Percentiles rank a stretch among this genome's conserved stretches.
phyloP scores from a whole-genome alignment of 2,329 filamentous ascomycete species.

The Xylariaceae sp. region DNA sequence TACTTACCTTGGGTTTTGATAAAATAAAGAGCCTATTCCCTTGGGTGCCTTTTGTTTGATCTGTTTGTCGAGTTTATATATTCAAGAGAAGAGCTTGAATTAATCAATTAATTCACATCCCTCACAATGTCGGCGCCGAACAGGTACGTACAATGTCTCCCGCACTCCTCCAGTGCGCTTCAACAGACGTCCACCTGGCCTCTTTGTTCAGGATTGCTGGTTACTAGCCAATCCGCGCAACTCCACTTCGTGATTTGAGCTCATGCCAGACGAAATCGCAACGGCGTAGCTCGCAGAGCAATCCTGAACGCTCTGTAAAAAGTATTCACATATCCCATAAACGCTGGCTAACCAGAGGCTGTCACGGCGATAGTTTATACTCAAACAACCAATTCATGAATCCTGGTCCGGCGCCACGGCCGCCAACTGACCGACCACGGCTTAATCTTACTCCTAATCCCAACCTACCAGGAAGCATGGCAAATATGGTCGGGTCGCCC shows the following conservation, averaged over 20 bases:
- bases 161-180: conserved; percentile 11
- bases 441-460: conserved; percentile 79
- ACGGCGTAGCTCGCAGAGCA: neutral
- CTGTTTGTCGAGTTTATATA: conserved; percentile 8
- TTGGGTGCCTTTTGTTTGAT: conserved; percentile 22
- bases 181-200: neutral
- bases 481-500: conserved; percentile 76
- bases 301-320: neutral
- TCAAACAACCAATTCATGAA: conserved; percentile 85
- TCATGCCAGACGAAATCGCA: neutral
- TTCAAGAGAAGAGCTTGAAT: neutral
- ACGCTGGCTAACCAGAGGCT: conserved; percentile 17
- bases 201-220: neutral
- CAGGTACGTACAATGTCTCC: conserved; percentile 32
- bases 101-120: conserved; percentile 17
- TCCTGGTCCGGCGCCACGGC: conserved; percentile 89
- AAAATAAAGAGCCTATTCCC: conserved; percentile 30
- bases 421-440: conserved; percentile 82
- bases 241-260: neutral
- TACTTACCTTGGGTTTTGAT: conserved; percentile 27
- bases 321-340: neutral
- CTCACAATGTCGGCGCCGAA: conserved; percentile 38
- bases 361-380: conserved; percentile 55
- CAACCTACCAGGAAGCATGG: conserved; percentile 79
- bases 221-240: conserved; percentile 9